These are phyloP conservation scores for Samsoniella hepiali DNA, from an alignment of 2,329 filamentous ascomycete genomes.

Conservation along the genomic window DNA sequence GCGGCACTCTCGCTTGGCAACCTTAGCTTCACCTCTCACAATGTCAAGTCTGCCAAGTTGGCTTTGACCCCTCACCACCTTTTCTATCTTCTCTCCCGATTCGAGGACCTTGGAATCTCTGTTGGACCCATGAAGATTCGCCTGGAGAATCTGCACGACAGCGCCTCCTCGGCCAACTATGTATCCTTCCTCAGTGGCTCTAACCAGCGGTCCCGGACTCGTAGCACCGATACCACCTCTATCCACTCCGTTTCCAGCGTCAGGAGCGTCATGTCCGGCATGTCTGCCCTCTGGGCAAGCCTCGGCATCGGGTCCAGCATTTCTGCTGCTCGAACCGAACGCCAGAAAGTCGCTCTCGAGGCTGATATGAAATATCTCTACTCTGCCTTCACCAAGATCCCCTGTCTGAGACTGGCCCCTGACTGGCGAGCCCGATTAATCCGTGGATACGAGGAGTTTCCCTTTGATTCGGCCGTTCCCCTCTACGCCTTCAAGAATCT, in stretches of 20 bases:
- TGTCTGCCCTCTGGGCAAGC: constrained; percentile 89
- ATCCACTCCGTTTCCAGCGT: constrained; percentile 96
- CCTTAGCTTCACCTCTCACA: constrained; percentile 79
- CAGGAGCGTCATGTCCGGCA: constrained; percentile 93
- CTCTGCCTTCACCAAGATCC: constrained; percentile 97
- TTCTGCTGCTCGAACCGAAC: constrained; percentile 77
- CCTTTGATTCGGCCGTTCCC: constrained; percentile 94
- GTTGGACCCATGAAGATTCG: constrained; percentile 96
- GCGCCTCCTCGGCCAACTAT: constrained; percentile 83
- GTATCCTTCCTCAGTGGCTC: constrained; percentile 85
- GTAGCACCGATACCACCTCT: constrained; percentile 79
- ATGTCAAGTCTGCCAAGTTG: constrained; percentile 83
- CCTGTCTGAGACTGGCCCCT: constrained; percentile 83
- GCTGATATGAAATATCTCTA: constrained; percentile 94
- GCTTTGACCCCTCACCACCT: constrained; percentile 93
- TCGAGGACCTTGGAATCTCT: constrained; percentile 85
- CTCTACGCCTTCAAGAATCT: constrained; percentile 97
- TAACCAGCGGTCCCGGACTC: constrained; percentile 74
- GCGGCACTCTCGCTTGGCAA: constrained; percentile 83
- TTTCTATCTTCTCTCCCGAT: constrained; percentile 92
- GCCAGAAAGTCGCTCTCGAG: constrained; percentile 80
- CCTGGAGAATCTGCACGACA: constrained; percentile 89
- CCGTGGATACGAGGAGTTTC: constrained; percentile 92
- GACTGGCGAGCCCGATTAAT: constrained; percentile 91
- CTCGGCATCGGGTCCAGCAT: constrained; percentile 79